These are phyloP conservation scores for Podospora pseudocomata DNA, from an alignment of 495 filamentous ascomycete genomes.

Conservation along the genomic window DNA sequence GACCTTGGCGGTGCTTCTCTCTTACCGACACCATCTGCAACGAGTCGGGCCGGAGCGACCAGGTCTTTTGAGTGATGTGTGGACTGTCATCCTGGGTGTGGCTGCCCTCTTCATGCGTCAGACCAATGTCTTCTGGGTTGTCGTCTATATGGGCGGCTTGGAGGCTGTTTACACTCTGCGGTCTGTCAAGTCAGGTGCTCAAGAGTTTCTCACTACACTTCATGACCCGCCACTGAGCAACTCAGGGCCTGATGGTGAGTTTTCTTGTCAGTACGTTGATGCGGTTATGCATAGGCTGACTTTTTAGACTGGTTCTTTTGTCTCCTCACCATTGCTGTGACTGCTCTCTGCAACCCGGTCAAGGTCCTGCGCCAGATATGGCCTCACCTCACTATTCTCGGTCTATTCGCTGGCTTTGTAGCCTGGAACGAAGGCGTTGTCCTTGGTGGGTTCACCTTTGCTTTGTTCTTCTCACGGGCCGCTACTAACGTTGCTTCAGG, in stretches of 20 bases:
- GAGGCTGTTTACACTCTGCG: constrained; percentile 55
- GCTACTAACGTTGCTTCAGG: constrained; percentile 42
- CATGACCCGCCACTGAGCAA: constrained; percentile 62
- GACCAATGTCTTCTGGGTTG: constrained; percentile 96
- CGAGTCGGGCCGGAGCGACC: constrained; percentile 29
- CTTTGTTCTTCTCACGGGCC: background rate
- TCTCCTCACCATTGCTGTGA: constrained; percentile 56
- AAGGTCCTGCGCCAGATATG: constrained; percentile 50
- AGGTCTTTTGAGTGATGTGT: constrained; percentile 33
- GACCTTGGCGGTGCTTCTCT: constrained; percentile 61
- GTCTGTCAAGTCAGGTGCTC: constrained; percentile 29
- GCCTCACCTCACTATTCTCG: constrained; percentile 67
- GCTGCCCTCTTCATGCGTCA: constrained; percentile 73
- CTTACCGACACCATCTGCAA: constrained; percentile 59
- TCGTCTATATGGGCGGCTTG: constrained; percentile 76
- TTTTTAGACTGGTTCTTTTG: constrained; percentile 44
- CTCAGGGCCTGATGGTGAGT: constrained; percentile 55
- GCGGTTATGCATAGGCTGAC: background rate
- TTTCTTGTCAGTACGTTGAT: too few relatives aligned
- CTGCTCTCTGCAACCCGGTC: constrained; percentile 50
- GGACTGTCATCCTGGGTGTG: constrained; percentile 55
- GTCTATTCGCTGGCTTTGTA: constrained; percentile 69
- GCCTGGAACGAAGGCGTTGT: constrained; percentile 88
- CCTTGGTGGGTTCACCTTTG: constrained; percentile 54
- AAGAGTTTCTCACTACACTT: constrained; percentile 20